These are phyloP conservation scores for Adenanthera pavonina DNA, from an alignment of 306 rosid genomes.

Conservation along the genomic window DNA sequence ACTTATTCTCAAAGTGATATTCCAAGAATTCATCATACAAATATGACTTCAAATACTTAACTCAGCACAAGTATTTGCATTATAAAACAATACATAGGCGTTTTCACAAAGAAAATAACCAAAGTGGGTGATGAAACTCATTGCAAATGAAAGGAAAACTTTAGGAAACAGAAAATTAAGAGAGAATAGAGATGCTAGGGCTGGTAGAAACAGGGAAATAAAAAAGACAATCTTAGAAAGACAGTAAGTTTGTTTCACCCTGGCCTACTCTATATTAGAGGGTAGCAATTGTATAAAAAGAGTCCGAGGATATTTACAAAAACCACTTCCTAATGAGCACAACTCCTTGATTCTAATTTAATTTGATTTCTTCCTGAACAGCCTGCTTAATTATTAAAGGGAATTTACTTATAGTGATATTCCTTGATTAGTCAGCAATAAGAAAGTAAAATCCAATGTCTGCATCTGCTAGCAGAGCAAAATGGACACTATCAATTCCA, in stretches of 20 bases:
- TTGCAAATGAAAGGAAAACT: neutral
- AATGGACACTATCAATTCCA: neutral
- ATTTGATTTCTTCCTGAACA: neutral
- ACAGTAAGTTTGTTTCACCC: neutral
- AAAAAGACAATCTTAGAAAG: neutral
- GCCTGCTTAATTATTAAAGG: neutral
- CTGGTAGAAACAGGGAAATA: neutral
- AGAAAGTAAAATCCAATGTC: slow-evolving; percentile 5
- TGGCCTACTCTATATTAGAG: neutral
- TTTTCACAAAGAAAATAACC: neutral
- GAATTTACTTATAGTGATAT: neutral
- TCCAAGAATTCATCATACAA: neutral
- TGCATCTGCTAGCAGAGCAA: slow-evolving; percentile 3
- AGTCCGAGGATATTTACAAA: neutral
- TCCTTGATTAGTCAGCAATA: slow-evolving; percentile 4
- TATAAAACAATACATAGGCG: neutral
- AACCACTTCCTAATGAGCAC: neutral
- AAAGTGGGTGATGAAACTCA: neutral
- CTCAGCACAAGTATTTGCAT: neutral
- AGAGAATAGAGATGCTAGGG: slow-evolving; percentile 2
- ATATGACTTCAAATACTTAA: neutral
- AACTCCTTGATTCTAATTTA: neutral
- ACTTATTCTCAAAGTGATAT: neutral
- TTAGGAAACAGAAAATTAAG: neutral
- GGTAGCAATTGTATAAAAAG: neutral